phyloP scores from a whole-genome alignment of 306 rosid species.

The Cicer pinnatifidum region DNA sequence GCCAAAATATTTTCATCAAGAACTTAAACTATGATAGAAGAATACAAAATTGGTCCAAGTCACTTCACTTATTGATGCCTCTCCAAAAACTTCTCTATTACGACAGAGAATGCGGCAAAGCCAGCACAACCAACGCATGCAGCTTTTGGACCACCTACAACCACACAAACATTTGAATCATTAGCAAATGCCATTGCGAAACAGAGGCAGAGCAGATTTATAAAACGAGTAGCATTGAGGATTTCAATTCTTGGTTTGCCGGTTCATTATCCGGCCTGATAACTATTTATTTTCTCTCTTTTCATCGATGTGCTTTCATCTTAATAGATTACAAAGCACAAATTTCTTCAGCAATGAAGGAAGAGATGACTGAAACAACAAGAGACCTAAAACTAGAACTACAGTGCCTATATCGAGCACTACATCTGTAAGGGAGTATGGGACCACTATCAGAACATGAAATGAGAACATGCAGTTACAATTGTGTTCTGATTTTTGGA shows the following conservation, averaged over 20 bases:
- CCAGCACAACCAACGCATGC: slow-evolving; percentile 94
- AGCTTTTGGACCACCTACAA: slow-evolving; percentile 89
- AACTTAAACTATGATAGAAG: slow-evolving; percentile 27
- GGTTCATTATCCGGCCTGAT: neutral
- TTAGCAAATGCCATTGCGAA: slow-evolving; percentile 7
- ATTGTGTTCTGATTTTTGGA: slow-evolving; percentile 9
- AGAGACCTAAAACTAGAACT: neutral
- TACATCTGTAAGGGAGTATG: neutral
- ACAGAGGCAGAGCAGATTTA: slow-evolving; percentile 11
- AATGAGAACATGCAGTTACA: neutral
- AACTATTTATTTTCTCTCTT: neutral
- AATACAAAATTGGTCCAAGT: slow-evolving; percentile 35
- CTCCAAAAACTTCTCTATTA: slow-evolving; percentile 85
- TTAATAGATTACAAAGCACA: neutral
- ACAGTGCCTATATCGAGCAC: neutral
- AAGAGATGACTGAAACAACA: neutral
- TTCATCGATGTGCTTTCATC: neutral
- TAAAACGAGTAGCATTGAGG: neutral
- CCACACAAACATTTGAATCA: slow-evolving; percentile 45
- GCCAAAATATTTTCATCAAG: slow-evolving; percentile 26
- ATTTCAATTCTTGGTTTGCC: slow-evolving; percentile 28
- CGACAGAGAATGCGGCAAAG: slow-evolving; percentile 86
- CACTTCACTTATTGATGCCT: slow-evolving; percentile 61
- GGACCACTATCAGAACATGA: neutral
- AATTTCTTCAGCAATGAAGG: slow-evolving; percentile 8